These are phyloP conservation scores for Pichia terricola DNA, from an alignment of 1,139 yeast genomes.

Conservation along the genomic window DNA sequence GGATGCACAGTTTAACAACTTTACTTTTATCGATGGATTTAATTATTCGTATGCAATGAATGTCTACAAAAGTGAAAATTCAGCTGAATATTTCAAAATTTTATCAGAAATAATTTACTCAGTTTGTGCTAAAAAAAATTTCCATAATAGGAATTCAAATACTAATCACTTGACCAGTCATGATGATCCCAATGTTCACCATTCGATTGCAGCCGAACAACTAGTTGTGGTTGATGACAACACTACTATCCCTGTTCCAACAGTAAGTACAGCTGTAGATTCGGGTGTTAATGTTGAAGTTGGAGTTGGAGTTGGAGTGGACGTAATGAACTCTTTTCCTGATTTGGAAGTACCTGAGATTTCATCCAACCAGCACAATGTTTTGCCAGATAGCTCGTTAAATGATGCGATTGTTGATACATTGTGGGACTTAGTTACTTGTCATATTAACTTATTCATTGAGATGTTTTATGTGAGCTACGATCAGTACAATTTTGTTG, in stretches of 20 bases:
- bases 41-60: background rate
- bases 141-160: too few species aligned
- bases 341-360: conserved; percentile 12
- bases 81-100: conserved; percentile 6
- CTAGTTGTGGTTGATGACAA: too few species aligned
- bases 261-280: background rate
- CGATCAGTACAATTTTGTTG: background rate
- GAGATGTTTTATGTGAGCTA: conserved; percentile 11
- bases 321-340: conserved; percentile 18
- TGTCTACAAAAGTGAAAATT: conserved; percentile 1
- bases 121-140: background rate
- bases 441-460: conserved; percentile 12
- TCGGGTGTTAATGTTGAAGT: background rate
- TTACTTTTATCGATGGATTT: background rate
- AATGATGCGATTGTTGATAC: conserved; percentile 12
- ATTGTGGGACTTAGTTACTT: conserved; percentile 16
- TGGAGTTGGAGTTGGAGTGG: conserved; percentile 16
- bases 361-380: background rate
- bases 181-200: too few species aligned
- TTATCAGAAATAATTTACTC: conserved; percentile 4
- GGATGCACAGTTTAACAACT: background rate
- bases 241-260: too few species aligned
- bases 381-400: background rate
- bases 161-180: too few species aligned
- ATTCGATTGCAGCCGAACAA: too few species aligned